Evolutionary conservation across 768 basidiomycete species (phyloP).

Genomic region (Solioccasus polychromus): DNA sequence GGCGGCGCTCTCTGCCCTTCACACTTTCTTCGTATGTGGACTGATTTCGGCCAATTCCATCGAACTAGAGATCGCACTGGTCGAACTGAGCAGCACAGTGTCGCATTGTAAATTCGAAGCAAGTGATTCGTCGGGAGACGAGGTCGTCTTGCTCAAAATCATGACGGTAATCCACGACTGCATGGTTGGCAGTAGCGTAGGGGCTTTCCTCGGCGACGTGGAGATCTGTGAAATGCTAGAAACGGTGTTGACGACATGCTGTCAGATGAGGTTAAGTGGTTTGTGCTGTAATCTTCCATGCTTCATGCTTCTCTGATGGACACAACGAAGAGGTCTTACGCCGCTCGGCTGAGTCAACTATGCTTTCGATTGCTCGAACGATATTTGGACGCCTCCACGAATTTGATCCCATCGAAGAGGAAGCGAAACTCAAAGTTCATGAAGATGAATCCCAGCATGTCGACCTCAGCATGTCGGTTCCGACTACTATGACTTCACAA

Average conservation of each 20-base stretch:
- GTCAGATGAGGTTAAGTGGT: slow-evolving; percentile 97
- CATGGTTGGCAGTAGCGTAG: slow-evolving; percentile 62
- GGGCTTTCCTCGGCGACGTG: slow-evolving; percentile 78
- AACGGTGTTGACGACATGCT: slow-evolving; percentile 94
- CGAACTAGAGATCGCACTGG: slow-evolving; percentile 62
- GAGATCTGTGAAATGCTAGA: slow-evolving; percentile 99
- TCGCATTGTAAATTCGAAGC: slow-evolving; percentile 98
- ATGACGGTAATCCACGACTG: slow-evolving; percentile 86
- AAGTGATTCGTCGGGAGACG: slow-evolving; percentile 95
- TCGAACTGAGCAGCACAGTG: slow-evolving; percentile 82
- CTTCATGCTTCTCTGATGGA: slow-evolving; percentile 13
- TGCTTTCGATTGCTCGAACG: slow-evolving; percentile 81
- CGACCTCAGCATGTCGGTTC: slow-evolving; percentile 62
- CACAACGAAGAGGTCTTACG: slow-evolving; percentile 70
- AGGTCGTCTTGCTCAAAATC: slow-evolving; percentile 90
- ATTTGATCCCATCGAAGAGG: slow-evolving; percentile 65
- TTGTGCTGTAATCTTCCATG: slow-evolving; percentile 30
- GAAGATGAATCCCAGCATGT: slow-evolving; percentile 51
- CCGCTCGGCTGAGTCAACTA: slow-evolving; percentile 82
- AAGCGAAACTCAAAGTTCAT: slow-evolving; percentile 54
- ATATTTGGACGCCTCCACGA: slow-evolving; percentile 73
- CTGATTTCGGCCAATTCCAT: slow-evolving; percentile 59
- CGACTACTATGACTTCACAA: slow-evolving; percentile 32
- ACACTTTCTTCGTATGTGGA: slow-evolving; percentile 81
- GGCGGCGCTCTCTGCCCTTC: slow-evolving; percentile 83